phyloP scores from a whole-genome alignment of 2,329 filamentous ascomycete genomes.

The Penicillium sp. region DNA sequence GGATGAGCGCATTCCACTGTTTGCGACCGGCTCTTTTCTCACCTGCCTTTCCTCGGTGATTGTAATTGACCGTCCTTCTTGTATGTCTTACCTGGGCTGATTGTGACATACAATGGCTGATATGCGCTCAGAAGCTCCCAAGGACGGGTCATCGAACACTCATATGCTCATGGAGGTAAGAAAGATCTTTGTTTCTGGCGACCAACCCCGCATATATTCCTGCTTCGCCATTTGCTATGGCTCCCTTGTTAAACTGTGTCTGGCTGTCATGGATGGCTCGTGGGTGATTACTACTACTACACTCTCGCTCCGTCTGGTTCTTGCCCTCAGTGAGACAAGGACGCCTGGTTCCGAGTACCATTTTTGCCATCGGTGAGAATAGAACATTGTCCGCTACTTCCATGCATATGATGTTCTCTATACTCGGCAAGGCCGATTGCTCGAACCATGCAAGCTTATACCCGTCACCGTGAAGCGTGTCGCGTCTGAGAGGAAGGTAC shows the following conservation, averaged over 20 bases:
- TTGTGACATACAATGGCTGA: not conserved
- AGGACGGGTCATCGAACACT: not conserved
- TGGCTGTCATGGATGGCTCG: slow-evolving; percentile 5
- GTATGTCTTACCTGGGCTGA: not conserved
- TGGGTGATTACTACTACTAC: slow-evolving; percentile 8
- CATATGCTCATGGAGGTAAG: slow-evolving; percentile 9
- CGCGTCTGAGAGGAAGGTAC: not conserved
- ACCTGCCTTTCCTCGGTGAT: not conserved
- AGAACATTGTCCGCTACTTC: slow-evolving; percentile 1
- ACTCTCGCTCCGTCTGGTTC: slow-evolving; percentile 6
- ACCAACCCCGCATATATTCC: not conserved
- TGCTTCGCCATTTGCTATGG: not conserved
- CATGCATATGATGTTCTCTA: not conserved
- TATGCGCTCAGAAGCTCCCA: not conserved
- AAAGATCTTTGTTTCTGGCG: not conserved
- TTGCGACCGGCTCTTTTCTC: slow-evolving; percentile 3
- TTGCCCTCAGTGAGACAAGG: slow-evolving; percentile 22
- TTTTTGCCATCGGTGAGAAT: slow-evolving; percentile 5
- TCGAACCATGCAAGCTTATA: not conserved
- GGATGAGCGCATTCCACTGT: slow-evolving; percentile 16
- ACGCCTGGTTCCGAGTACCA: slow-evolving; percentile 14
- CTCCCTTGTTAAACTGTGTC: not conserved
- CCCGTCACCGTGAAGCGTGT: not conserved
- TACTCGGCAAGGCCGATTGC: not conserved
- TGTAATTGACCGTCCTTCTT: not conserved